phyloP scores from a whole-genome alignment of 805 yeast species.

The Zygotorulaspora sp. region DNA sequence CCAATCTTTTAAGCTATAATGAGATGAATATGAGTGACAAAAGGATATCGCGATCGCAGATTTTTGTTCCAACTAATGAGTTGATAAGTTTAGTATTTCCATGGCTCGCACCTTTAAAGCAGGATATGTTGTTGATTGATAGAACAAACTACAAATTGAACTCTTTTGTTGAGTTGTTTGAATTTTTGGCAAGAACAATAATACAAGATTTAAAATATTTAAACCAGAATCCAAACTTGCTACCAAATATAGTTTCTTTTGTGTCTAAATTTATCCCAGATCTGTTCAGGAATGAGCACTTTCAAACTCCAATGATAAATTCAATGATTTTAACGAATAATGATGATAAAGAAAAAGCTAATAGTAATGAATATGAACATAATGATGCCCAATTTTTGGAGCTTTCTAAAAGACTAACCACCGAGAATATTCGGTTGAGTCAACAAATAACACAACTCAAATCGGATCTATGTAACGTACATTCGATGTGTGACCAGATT shows the following conservation, averaged over 20 bases:
- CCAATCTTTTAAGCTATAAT: constrained; percentile 5
- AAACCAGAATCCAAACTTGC: constrained; percentile 22
- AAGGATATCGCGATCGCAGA: constrained; percentile 19
- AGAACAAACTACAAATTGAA: constrained; percentile 33
- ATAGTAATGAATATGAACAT: constrained; percentile 4
- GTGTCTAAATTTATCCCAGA: constrained; percentile 31
- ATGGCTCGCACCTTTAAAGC: constrained; percentile 29
- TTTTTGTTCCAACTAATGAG: constrained; percentile 25
- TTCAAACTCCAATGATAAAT: constrained; percentile 11
- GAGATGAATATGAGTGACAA: constrained; percentile 3
- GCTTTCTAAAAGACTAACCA: constrained; percentile 28
- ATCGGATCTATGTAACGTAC: constrained; percentile 26
- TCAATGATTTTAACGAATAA: constrained; percentile 1
- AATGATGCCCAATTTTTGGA: constrained; percentile 19
- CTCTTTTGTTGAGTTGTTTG: constrained; percentile 33
- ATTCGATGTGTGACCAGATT: constrained; percentile 28
- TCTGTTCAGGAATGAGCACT: constrained; percentile 23
- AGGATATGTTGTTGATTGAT: constrained; percentile 27
- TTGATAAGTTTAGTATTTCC: constrained; percentile 29
- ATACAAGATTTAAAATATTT: constrained; percentile 32
- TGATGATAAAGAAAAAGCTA: constrained; percentile 4
- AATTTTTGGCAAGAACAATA: constrained; percentile 29
- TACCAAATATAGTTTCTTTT: constrained; percentile 30
- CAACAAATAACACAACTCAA: constrained; percentile 31
- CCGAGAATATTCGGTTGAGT: constrained; percentile 30